Percentiles rank a stretch among this genome's conserved stretches.
Conservation (phyloP, 2,329 filamentous ascomycete genomes). For the Colletotrichum liaoningense region DNA sequence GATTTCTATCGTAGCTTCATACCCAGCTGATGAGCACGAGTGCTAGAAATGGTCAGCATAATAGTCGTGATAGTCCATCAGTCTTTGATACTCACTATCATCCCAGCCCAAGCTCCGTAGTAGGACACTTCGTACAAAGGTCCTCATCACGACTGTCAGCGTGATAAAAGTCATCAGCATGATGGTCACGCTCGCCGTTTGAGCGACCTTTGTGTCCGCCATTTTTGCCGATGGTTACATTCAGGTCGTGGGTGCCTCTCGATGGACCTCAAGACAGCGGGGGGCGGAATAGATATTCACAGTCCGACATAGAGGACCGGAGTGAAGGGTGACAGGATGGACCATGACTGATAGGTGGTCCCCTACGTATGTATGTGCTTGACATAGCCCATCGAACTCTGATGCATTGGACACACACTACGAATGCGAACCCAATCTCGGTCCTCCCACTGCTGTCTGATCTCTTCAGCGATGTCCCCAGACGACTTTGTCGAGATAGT, state of each 20-base stretch:
- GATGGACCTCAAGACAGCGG: neutral
- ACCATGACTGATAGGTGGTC: slow-evolving; percentile 25
- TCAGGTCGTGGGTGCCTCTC: slow-evolving; percentile 20
- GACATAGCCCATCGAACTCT: slow-evolving; percentile 1
- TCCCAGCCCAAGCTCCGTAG: slow-evolving; percentile 34
- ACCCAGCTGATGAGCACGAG: slow-evolving; percentile 35
- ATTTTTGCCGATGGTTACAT: slow-evolving; percentile 28
- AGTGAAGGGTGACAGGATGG: slow-evolving; percentile 9
- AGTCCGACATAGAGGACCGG: neutral
- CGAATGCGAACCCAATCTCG: slow-evolving; percentile 7
- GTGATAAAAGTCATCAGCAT: slow-evolving; percentile 31
- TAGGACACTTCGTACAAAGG: slow-evolving; percentile 30
- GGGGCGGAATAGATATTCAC: slow-evolving; percentile 20
- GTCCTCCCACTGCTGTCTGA: slow-evolving; percentile 29
- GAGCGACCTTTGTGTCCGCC: slow-evolving; percentile 32
- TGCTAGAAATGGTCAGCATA: slow-evolving; percentile 21
- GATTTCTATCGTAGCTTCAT: neutral
- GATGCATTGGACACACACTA: slow-evolving; percentile 15
- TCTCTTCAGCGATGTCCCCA: slow-evolving; percentile 26
- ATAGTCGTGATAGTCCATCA: neutral
- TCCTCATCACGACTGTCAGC: slow-evolving; percentile 25
- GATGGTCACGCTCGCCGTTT: slow-evolving; percentile 29
- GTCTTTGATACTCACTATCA: slow-evolving; percentile 25
- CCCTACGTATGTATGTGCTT: slow-evolving; percentile 19
- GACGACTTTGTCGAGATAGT: neutral